Base-by-base conservation (phyloP, 2,329 filamentous ascomycete genomes). In the Bipolaris sorokiniana region DNA sequence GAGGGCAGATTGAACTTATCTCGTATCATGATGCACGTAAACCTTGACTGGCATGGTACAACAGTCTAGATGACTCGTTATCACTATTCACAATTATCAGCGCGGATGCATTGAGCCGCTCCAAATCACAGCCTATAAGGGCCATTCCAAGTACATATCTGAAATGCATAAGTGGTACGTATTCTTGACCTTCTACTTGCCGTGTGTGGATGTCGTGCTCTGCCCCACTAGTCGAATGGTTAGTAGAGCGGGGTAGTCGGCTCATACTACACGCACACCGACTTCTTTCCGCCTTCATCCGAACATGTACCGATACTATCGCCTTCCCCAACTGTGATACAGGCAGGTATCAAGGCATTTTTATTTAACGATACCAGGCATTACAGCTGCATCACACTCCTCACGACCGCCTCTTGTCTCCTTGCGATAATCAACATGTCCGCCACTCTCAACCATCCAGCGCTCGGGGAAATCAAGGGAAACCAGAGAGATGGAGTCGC, bases 381-480 rank as follows among this genome's bases (percentile, higher is more conserved):
- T 22, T 9, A n/a, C n/a, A 38, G 7, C 5, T 11, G 10, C 10
- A 16, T 26, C 9, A 13, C 34, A 6, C 15, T 28, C 34, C 10
- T 1, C n/a, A 16, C 7, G 11, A 7, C 20, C 7, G n/a, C 34
- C 16, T 13, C 10, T n/a, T 37, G 7, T 11, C 9, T n/a, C 26
- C 9, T 46, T 31, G 42, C 48, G 34, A 7, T 9, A n/a, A 36
- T n/a, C 11, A 41, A 31, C 10, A 72, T 73, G 69, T 54, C 65
- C 10, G 60, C 61, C 15, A 63, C 48, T 23, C 60, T 69, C 23
- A 49, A 64, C 9, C 71, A 74, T 54, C 6, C 46, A 20, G 38
- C 56, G 4, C 51, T 74, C 1, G 71, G 71, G 13, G 53, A 67
- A 26, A n/a, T 74, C 13, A 62, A 64, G 22, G 71, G 69, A n/a